Evolutionary conservation across 148 eudicot species (phyloP), one percentile per base, ranked within the genome.

Genomic region (Bassia scoparia): DNA sequence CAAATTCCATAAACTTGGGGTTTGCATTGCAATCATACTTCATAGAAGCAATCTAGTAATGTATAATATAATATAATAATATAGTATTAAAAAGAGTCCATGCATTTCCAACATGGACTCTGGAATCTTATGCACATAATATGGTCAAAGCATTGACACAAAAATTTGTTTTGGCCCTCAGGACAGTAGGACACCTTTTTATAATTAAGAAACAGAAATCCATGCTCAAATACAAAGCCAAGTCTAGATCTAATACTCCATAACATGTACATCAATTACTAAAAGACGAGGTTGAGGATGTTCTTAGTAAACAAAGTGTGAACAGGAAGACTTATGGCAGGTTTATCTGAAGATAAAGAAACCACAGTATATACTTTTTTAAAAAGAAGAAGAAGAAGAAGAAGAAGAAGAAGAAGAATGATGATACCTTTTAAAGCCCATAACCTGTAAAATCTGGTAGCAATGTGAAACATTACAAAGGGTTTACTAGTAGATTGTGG

Each of bases 311-410:
- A n/a, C 73, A 54, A 41, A 37, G 63, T 70, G 62, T 37, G 73
- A 70, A 70, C 34, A 54, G 49, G 46, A n/a, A 33, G 76, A 61
- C 60, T 73, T 73, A 38, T 46, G 41, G 14, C 44, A 48, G 46
- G 49, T 2, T 70, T 18, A 30, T n/a, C 41, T 17, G 37, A 70
- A 34, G 38, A 68, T 26, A 31, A 50, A 49, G n/a, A 24, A 70
- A 70, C n/a, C 34, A 24, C 9, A 67, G 55, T 20, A 67, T 12
- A n/a, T 24, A 44, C 23, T 65, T 13, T 44, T 11, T n/a, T n/a
- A n/a, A n/a, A n/a, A 27, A 27, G 60, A 59, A 60, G 41, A 44
- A 56, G 26, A 46, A 61, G n/a, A n/a, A n/a, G 2, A 37, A 37
- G 2, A 65, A 14, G 17, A 44, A 12, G 24, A 27, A 27, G 60